Base-by-base conservation (phyloP, 108 stramenopile genomes). In the Phaeodactylum tricornutum region DNA sequence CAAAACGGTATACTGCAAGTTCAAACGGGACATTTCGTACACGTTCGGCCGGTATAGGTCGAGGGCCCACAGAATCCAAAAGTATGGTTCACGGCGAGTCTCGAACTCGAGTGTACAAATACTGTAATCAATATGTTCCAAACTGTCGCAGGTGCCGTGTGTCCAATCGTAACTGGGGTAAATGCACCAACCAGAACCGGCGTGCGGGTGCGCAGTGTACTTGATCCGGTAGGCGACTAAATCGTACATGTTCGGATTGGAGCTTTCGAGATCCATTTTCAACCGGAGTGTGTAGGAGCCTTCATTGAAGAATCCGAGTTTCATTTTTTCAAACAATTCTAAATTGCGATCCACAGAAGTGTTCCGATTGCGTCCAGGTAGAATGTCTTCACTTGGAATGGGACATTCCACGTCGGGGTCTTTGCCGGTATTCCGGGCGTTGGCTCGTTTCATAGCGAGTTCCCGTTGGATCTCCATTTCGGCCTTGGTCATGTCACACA, bases 71-170 rank as follows among this genome's bases (percentile, higher is more conserved):
- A 99, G 71, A 23, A 99, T 88, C 98, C 98, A 99, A 72, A 87
- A 97, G 69, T 99, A 99, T 4, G 88, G 82, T 52, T 97, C 98
- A 4, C 96, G 79, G 5, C 96, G 67, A 5, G 92, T 89, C 74
- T 99, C 96, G 57, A 99, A 99, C 66, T 99, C 98, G 52, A 99
- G 74, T 2, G 98, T 99, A 64, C 98, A 99, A 43, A 99, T 97
- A 39, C 85, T 88, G 60, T 98, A 97, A 55, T 97, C 96, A 60
- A 99, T 90, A 48, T 96, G 81, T 72, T 99, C 98, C 35, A 99
- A 47, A 14, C 93, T 91, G 71, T 93, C 95, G 59, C 88, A 87
- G 39, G 96, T 81, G 58, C 98, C 95, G 70, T 99, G 98, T 19
- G 98, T 97, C 54, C 79, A 99, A 61, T 99, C 98, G 60, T 99